A percentile compares a stretch with the other conserved stretches of the same genome.
Conservation (phyloP, 257 asterid species). For the Cynanchum wilfordii region DNA sequence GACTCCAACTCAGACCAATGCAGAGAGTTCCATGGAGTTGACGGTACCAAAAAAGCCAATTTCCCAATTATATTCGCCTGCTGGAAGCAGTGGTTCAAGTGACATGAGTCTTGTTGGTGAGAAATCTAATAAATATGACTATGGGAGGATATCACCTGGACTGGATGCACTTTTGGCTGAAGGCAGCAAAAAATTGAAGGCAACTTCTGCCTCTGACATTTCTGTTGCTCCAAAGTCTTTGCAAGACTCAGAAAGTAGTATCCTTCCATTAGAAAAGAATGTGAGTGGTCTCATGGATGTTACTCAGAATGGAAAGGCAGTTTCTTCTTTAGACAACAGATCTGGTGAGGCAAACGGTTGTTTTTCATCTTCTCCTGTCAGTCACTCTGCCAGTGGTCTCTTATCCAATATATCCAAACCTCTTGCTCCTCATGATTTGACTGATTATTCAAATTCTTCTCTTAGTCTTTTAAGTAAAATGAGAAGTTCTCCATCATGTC, state of each 20-base stretch:
- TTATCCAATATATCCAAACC: slow-evolving; percentile 28
- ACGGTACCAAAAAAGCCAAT: slow-evolving; percentile 43
- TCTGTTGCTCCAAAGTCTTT: slow-evolving; percentile 33
- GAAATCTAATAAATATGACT: slow-evolving; percentile 55
- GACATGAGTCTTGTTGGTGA: slow-evolving; percentile 89
- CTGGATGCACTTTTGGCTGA: slow-evolving; percentile 64
- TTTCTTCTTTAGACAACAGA: slow-evolving; percentile 31
- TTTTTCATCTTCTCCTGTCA: slow-evolving; percentile 15
- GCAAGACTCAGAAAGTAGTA: slow-evolving; percentile 21
- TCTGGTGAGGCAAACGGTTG: slow-evolving; percentile 32
- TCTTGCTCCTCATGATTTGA: slow-evolving; percentile 29
- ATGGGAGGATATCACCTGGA: slow-evolving; percentile 60
- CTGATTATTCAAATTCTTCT: slow-evolving; percentile 28
- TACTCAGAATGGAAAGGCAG: slow-evolving; percentile 25
- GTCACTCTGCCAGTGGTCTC: slow-evolving; percentile 22
- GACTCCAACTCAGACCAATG: slow-evolving; percentile 44
- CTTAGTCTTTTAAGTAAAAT: slow-evolving; percentile 41
- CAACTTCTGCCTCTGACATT: slow-evolving; percentile 35
- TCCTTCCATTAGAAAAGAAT: slow-evolving; percentile 24
- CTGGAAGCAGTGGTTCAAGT: slow-evolving; percentile 47
- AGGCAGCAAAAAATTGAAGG: slow-evolving; percentile 35
- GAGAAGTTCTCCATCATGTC: slow-evolving; percentile 21
- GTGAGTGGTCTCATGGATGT: slow-evolving; percentile 24
- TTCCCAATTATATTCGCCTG: slow-evolving; percentile 28
- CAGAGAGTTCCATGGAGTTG: slow-evolving; percentile 59